Conservation (phyloP, 768 basidiomycete genomes). For the Boletus reticuloceps region DNA sequence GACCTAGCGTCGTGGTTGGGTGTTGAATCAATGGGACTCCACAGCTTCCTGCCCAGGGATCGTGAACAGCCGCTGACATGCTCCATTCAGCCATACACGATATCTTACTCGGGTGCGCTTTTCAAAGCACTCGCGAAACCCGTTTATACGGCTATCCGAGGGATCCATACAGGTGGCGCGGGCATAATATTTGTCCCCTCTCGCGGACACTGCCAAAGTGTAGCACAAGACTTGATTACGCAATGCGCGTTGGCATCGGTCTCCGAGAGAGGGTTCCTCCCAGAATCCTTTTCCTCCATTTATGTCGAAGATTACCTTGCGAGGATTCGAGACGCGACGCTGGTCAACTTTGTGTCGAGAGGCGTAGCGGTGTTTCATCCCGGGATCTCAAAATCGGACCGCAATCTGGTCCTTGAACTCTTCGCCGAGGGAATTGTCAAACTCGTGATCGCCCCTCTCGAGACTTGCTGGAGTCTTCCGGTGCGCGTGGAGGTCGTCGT, state of each 20-base stretch:
- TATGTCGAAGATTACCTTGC: constrained; percentile 57
- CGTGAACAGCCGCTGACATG: constrained; percentile 76
- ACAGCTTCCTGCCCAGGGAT: constrained; percentile 78
- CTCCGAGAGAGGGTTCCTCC: constrained; percentile 65
- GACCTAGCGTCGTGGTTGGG: constrained; percentile 85
- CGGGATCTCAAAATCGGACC: constrained; percentile 66
- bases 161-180: constrained; percentile 41
- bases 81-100: constrained; percentile 74
- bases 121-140: constrained; percentile 94
- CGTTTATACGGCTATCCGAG: constrained; percentile 69
- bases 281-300: constrained; percentile 45
- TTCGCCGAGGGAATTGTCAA: constrained; percentile 78
- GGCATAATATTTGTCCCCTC: constrained; percentile 90
- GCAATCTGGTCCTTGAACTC: constrained; percentile 71
- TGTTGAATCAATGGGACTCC: constrained; percentile 58
- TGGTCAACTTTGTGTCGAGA: constrained; percentile 73
- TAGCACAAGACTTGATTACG: constrained; percentile 84
- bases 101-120: constrained; percentile 81
- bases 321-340: constrained; percentile 56
- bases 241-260: constrained; percentile 78
- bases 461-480: constrained; percentile 88
- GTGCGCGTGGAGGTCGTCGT: constrained; percentile 79
- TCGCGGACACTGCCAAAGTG: constrained; percentile 64
- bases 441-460: constrained; percentile 78
- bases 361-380: constrained; percentile 88